Evolutionary conservation across 1,284 basidiomycete genomes (phyloP), one percentile per base, ranked within the genome.

Genomic region (Cryptococcus sp.): DNA sequence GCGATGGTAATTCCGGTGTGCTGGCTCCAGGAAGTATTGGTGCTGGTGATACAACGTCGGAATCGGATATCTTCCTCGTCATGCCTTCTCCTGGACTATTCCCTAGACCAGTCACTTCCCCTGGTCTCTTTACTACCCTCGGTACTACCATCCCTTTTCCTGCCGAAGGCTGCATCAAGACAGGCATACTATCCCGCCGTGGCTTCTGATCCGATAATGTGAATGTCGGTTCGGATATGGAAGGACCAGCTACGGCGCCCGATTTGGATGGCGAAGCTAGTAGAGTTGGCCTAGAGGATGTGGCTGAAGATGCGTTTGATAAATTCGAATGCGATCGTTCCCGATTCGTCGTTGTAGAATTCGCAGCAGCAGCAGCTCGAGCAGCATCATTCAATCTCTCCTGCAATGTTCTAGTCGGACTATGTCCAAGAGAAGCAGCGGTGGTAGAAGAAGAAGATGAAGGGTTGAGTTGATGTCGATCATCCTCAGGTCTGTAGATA

Each of bases 121-220:
- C 72, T 2, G 72, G 67, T 19, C 72, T 59, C 49, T 69, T 70
- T 5, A 64, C 65, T 14, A 74, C 62, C 21, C 66, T 25, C 9
- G 72, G 72, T 1, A 74, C 72, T 1, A 70, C 61, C 72, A 74
- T 74, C 14, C 57, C 57, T 40, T 52, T 57, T 10, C 59, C 60
- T 2, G 56, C 55, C 7, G 55, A 22, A 24, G 69, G 70, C 50
- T 73, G 70, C 14, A 48, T 52, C 11, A 46, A 53, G 1, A 71
- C 62, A 23, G 21, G 50, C 39, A 45, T 41, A 19, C 28, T 18
- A 31, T 36, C 11, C 34, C 34, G 34, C 10, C 11, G 34, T n/a
- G 11, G n/a, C 34, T 10, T 36, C n/a, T 19, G 39, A 14, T 9
- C 9, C 14, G 39, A 21, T 19, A 41, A 14, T 9, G 19, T 41